Evolutionary conservation across 306 rosid genomes (phyloP), one percentile per base, ranked within the genome.

Genomic region (Sesbania bispinosa): DNA sequence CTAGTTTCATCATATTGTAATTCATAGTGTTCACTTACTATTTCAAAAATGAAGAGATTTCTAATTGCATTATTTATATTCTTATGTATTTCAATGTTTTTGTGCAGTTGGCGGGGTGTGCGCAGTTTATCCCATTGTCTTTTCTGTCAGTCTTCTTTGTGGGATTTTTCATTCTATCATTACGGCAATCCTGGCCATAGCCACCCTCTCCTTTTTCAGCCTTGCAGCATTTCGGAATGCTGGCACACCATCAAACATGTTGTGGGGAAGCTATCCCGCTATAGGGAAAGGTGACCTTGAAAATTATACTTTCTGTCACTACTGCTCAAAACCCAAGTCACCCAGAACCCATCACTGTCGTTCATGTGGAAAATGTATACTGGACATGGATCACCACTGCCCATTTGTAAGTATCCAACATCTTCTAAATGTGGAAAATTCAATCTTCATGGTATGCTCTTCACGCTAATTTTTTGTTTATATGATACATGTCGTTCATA

Each of bases 361-460:
- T 63, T 83, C 98, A 11, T 93, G 98, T 71, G 83, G 85, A n/a
- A n/a, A n/a, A n/a, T n/a, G n/a, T n/a, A n/a, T n/a, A n/a, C n/a
- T n/a, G n/a, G n/a, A n/a, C n/a, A 78, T 90, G 98, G 98, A 93
- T 89, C 98, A 93, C 80, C 97, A 93, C 76, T 93, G 98, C 81
- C 98, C 98, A 53, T 93, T 93, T 83, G 98, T 93, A 84, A 88
- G 97, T 84, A 54, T 69, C 69, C 21, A 23, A 71, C 47, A 66
- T 68, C 77, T 67, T 67, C 70, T 64, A n/a, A 23, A 21, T 21
- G 19, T 26, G 7, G 10, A 55, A 58, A 59, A 67, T 61, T 68
- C 33, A 54, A 38, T 45, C 54, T 62, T 59, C 3, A 29, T 54
- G 46, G 35, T 42, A 23, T 24, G 55, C 41, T 59, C 15, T n/a